These are phyloP conservation scores for Fusarium phyllophilum DNA, from an alignment of 2,329 filamentous ascomycete genomes.

Conservation along the genomic window DNA sequence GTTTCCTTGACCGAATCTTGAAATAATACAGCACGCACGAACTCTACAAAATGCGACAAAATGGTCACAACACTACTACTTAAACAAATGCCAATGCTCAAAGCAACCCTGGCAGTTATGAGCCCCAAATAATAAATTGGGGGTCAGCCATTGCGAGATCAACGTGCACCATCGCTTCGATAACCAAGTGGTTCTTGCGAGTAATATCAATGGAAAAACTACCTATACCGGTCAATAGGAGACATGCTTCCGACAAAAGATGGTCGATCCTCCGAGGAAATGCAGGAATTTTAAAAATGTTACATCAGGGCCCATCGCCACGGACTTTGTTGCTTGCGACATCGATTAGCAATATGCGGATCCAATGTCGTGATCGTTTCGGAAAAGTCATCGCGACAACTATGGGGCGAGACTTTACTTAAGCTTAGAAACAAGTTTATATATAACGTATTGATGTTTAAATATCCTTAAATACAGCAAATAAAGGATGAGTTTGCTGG, in stretches of 20 bases:
- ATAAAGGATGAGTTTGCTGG: fast-evolving
- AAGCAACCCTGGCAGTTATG: not conserved
- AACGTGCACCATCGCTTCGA: not conserved
- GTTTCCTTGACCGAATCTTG: not conserved
- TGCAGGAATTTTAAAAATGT: not conserved
- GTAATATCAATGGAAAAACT: not conserved
- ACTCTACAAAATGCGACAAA: not conserved
- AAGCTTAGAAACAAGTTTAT: not conserved
- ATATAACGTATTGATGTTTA: not conserved
- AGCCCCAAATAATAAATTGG: not conserved
- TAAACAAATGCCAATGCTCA: not conserved
- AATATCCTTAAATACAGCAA: too few relatives aligned
- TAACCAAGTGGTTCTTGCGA: not conserved
- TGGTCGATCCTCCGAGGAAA: not conserved
- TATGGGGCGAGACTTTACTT: not conserved
- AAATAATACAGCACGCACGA: too few relatives aligned
- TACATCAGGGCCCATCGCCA: not conserved
- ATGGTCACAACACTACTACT: not conserved
- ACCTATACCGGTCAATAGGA: not conserved
- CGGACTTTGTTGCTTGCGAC: not conserved
- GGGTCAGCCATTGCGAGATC: not conserved
- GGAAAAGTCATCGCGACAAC: not conserved
- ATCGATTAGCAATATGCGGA: not conserved
- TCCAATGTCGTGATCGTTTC: not conserved
- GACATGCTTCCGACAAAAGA: not conserved